Evolutionary conservation across 768 basidiomycete species (phyloP).

Genomic region (Kwoniella europaea): DNA sequence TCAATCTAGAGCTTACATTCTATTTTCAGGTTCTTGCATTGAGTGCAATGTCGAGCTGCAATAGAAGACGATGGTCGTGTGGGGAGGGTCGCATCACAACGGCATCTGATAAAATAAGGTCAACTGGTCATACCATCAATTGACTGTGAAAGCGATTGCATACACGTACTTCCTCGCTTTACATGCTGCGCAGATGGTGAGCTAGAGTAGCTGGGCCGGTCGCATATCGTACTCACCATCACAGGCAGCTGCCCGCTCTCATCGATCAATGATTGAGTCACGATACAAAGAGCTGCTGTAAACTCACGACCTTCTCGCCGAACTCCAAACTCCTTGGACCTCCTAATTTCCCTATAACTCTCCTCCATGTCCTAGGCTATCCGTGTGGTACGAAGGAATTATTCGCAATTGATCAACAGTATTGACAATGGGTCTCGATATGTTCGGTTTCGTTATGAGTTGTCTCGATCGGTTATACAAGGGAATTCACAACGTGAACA

Average conservation of each 20-base stretch:
- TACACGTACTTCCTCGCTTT: constrained; percentile 12
- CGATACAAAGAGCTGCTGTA: background rate
- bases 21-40: constrained; percentile 10
- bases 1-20: background rate
- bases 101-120: background rate
- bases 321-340: constrained; percentile 4
- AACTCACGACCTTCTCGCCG: constrained; percentile 7
- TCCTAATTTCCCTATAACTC: too few relatives aligned
- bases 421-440: background rate
- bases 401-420: background rate
- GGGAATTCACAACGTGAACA: background rate
- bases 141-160: background rate
- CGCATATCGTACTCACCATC: constrained; percentile 2
- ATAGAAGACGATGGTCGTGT: background rate
- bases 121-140: background rate
- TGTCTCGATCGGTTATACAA: background rate
- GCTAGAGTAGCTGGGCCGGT: background rate
- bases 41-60: constrained; percentile 5
- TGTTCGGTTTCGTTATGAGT: background rate
- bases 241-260: background rate
- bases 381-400: background rate
- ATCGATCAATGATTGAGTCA: background rate
- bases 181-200: constrained; percentile 1
- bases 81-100: background rate
- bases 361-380: background rate